Percentiles rank a stretch among this genome's conserved stretches.
phyloP scores from a whole-genome alignment of 179 eudicot genomes.

The Corrigiola litoralis region DNA sequence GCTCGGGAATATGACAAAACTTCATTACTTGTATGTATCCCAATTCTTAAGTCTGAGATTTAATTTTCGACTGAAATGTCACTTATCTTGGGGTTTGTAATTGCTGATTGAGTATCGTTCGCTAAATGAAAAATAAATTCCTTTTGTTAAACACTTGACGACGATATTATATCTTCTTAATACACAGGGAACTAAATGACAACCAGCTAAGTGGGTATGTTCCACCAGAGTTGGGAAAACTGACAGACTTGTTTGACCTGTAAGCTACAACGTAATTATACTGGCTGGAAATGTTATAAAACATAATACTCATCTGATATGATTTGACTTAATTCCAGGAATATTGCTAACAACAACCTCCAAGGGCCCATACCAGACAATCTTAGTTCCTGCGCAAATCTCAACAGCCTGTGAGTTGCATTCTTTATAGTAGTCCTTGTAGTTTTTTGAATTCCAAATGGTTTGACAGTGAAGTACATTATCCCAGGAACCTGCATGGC shows the following conservation, averaged over 20 bases:
- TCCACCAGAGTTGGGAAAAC: slow-evolving; percentile 89
- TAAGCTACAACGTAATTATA: slow-evolving; percentile 20
- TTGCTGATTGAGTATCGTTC: not conserved
- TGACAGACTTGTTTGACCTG: slow-evolving; percentile 90
- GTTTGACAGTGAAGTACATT: not conserved
- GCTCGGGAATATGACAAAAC: slow-evolving; percentile 95
- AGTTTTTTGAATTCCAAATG: not conserved
- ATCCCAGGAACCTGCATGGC: slow-evolving; percentile 63
- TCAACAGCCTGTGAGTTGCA: slow-evolving; percentile 81
- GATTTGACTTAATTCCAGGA: slow-evolving; percentile 32
- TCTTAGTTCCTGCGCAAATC: slow-evolving; percentile 86
- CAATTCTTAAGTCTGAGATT: too few species aligned
- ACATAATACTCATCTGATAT: not conserved
- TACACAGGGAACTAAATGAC: slow-evolving; percentile 77
- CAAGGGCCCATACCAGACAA: slow-evolving; percentile 84
- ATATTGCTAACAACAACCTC: slow-evolving; percentile 81
- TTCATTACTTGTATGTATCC: slow-evolving; percentile 77
- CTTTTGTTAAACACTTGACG: too few species aligned
- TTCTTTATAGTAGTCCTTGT: not conserved
- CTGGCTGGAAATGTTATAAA: not conserved
- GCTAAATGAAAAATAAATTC: too few species aligned
- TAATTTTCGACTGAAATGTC: too few species aligned
- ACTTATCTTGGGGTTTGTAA: not conserved
- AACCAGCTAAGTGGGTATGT: slow-evolving; percentile 72
- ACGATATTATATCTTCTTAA: too few species aligned